Conservation (phyloP, 371 early-diverging fungal genomes). For the Circinella minor region DNA sequence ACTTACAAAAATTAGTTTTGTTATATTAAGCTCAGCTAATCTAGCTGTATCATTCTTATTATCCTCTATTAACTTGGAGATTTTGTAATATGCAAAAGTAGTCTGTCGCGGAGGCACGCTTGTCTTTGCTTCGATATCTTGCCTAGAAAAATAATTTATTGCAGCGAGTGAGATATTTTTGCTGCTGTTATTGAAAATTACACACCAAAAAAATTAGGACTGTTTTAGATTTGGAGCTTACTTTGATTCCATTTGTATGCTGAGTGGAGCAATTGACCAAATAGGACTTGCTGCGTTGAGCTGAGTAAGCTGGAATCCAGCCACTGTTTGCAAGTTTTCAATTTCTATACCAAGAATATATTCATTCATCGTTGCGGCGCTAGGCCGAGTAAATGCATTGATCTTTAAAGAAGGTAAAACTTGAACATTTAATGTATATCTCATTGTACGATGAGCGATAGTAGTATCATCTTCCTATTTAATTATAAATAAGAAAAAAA, state of each 20-base stretch:
- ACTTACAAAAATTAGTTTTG: slow-evolving; percentile 57
- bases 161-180: background rate
- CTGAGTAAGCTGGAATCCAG: slow-evolving; percentile 70
- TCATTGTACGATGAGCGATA: slow-evolving; percentile 70
- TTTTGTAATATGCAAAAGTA: slow-evolving; percentile 66
- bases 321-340: slow-evolving; percentile 70
- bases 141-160: background rate
- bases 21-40: slow-evolving; percentile 39
- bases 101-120: slow-evolving; percentile 66
- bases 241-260: slow-evolving; percentile 35
- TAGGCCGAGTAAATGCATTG: slow-evolving; percentile 92
- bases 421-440: slow-evolving; percentile 60
- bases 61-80: slow-evolving; percentile 29
- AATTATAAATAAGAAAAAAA: no score
- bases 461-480: slow-evolving; percentile 61
- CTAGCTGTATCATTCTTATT: slow-evolving; percentile 30
- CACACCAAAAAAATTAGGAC: no score
- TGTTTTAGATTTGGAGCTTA: background rate
- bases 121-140: slow-evolving; percentile 46
- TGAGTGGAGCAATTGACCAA: slow-evolving; percentile 72
- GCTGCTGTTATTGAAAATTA: background rate
- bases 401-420: slow-evolving; percentile 89
- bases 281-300: slow-evolving; percentile 73
- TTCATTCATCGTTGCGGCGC: slow-evolving; percentile 70
- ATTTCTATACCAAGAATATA: slow-evolving; percentile 91